phyloP scores from a whole-genome alignment of 2,329 filamentous ascomycete genomes.

The Pseudogymnoascus sp. region DNA sequence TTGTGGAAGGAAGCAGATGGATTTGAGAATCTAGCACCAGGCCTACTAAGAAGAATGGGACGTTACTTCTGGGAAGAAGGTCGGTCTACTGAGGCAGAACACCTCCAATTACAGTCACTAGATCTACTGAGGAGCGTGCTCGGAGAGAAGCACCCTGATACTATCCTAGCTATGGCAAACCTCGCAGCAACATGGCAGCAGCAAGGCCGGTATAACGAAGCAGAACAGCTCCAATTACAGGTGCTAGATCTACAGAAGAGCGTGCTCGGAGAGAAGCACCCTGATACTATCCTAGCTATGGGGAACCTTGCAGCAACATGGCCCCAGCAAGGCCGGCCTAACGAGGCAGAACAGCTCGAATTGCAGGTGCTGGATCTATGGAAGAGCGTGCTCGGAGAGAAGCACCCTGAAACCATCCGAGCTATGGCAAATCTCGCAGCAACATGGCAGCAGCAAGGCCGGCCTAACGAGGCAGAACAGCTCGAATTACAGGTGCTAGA shows the following conservation, averaged over 20 bases:
- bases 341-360: slow-evolving; percentile 22
- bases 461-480: slow-evolving; percentile 23
- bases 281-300: slow-evolving; percentile 22
- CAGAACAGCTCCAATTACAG: slow-evolving; percentile 20
- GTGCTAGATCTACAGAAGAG: too few relatives aligned
- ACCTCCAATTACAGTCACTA: slow-evolving; percentile 10
- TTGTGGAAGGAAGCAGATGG: slow-evolving; percentile 22
- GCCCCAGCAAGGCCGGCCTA: slow-evolving; percentile 20
- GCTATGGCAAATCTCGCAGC: slow-evolving; percentile 10
- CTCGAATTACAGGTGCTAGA: too few relatives aligned
- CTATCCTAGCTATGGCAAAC: slow-evolving; percentile 10
- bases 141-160: slow-evolving; percentile 10
- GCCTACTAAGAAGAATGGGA: slow-evolving; percentile 14
- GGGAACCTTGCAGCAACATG: slow-evolving; percentile 20
- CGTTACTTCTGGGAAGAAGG: slow-evolving; percentile 22
- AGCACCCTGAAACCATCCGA: slow-evolving; percentile 10
- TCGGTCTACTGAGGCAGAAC: slow-evolving; percentile 24
- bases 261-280: neutral
- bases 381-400: neutral
- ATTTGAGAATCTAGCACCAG: slow-evolving; percentile 14
- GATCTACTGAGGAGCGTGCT: neutral
- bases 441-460: slow-evolving; percentile 16
- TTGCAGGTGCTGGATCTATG: neutral
- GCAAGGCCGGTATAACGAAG: slow-evolving; percentile 23
- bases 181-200: slow-evolving; percentile 9